Conservation (phyloP, 1,139 yeast species). For the Geotrichum australiense region DNA sequence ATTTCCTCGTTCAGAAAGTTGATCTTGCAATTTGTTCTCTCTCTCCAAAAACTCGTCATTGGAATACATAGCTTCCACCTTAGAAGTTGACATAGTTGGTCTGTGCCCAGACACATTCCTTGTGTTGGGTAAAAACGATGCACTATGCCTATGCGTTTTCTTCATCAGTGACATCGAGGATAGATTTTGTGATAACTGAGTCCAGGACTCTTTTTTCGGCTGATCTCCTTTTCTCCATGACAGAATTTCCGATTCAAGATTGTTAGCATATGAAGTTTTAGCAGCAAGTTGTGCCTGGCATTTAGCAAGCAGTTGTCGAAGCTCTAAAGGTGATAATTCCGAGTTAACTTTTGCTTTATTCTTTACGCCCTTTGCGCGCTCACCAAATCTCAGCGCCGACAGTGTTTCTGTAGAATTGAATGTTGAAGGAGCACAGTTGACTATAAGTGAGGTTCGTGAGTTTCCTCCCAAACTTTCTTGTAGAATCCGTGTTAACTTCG, state of each 20-base stretch:
- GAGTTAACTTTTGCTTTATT: slow-evolving; percentile 64
- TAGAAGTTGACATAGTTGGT: not conserved
- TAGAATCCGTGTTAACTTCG: slow-evolving; percentile 72
- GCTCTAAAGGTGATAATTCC: slow-evolving; percentile 54
- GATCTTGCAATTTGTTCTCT: slow-evolving; percentile 35
- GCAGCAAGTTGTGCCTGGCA: slow-evolving; percentile 45
- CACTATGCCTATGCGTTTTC: not conserved
- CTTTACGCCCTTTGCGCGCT: slow-evolving; percentile 65
- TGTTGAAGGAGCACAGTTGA: slow-evolving; percentile 68
- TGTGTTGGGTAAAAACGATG: not conserved
- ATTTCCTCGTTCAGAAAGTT: slow-evolving; percentile 30
- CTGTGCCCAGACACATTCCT: no score
- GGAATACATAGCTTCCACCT: slow-evolving; percentile 8
- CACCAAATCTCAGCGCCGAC: slow-evolving; percentile 73
- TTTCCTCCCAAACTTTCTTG: slow-evolving; percentile 88
- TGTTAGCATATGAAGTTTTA: slow-evolving; percentile 40
- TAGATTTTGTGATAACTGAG: not conserved
- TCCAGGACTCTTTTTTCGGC: slow-evolving; percentile 34
- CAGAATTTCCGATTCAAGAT: slow-evolving; percentile 46
- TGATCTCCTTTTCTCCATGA: slow-evolving; percentile 45
- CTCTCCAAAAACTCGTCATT: slow-evolving; percentile 30
- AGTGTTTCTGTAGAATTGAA: slow-evolving; percentile 61
- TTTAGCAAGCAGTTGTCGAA: slow-evolving; percentile 44
- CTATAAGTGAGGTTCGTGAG: slow-evolving; percentile 68
- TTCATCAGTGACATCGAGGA: slow-evolving; percentile 7